Base-by-base conservation (phyloP, 148 eudicot species). In the Beta vulgaris region DNA sequence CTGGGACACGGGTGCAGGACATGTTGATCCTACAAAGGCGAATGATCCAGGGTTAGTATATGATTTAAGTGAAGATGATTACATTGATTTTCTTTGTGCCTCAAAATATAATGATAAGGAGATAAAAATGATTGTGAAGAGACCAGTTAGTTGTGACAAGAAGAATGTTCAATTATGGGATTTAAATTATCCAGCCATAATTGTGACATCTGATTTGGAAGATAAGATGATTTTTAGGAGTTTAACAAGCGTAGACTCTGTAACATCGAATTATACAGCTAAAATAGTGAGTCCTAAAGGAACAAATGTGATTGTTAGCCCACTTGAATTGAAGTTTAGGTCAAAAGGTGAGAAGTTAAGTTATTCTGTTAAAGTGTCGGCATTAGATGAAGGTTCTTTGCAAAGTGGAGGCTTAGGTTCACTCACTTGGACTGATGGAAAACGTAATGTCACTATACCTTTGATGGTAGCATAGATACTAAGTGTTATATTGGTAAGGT, bases 1-100 rank as follows among this genome's bases (percentile, higher is more conserved):
- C 69, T 78, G 81, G 82, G 81, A 44, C 71, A 42, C 14, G 23
- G 85, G 87, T 18, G 73, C 82, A 0, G 84, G 87, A 1, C 87
- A 84, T 54, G 74, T 84, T 3, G 55, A 84, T 32, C 87, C 87
- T 0, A 79, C 77, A 49, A 55, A 60, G 28, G 84, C 84, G 0
- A 70, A 81, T 35, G 55, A 78, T 44, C 87, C 84, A 0, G 84
- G 87, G 15, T 29, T 84, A 69, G 84, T 76, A 4, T 78, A 51
- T 46, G 80, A 78, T 12, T 10, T 84, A 16, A 42, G 6, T 10
- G 77, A 11, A 0, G 72, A 76, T 13, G 84, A 84, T 51, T 76
- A 75, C 21, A 16, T 81, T 7, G 29, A 66, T 6, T 81, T 71
- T 48, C 58, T 84, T 6, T 84, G 87, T 34, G 72, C 71, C 15